Evolutionary conservation across 352 stramenopile genomes (phyloP).

Genomic region (Globisporangium solare): DNA sequence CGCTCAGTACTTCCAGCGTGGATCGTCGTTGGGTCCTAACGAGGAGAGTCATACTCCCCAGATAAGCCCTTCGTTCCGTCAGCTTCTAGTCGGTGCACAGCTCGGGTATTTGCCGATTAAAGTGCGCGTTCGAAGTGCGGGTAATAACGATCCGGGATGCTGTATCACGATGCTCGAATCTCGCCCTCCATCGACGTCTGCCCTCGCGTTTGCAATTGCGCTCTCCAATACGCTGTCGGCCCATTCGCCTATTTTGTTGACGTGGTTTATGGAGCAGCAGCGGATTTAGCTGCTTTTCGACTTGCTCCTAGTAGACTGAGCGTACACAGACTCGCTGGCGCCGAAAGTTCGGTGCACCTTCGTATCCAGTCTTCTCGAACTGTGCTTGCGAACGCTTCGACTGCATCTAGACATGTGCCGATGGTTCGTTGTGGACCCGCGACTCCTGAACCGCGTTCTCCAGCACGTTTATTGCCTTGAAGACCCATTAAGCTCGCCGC

Average conservation of each 20-base stretch:
- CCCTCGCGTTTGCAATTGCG: conserved; percentile 8
- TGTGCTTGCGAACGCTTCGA: neutral
- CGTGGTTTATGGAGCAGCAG: conserved; percentile 7
- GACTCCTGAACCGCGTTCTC: conserved; percentile 22
- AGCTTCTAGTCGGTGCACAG: neutral
- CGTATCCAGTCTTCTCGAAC: neutral
- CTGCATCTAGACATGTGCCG: neutral
- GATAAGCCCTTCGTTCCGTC: conserved; percentile 1
- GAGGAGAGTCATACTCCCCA: conserved; percentile 1
- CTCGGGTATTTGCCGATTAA: conserved; percentile 9
- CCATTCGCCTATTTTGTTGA: neutral
- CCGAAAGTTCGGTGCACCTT: neutral
- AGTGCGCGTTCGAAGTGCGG: conserved; percentile 5
- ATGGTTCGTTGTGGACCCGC: conserved; percentile 10
- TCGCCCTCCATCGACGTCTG: conserved; percentile 6
- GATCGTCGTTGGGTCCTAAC: neutral
- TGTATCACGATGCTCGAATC: conserved; percentile 11
- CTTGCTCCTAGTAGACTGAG: conserved; percentile 2
- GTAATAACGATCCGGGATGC: conserved; percentile 7
- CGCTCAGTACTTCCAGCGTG: conserved; percentile 1
- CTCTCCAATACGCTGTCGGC: conserved; percentile 2
- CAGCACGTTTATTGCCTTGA: conserved; percentile 19
- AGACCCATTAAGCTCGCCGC: conserved; percentile 22
- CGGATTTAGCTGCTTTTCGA: conserved; percentile 8
- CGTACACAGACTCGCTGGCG: neutral